Conservation (phyloP, 257 asterid species). For the Scutellaria minor region DNA sequence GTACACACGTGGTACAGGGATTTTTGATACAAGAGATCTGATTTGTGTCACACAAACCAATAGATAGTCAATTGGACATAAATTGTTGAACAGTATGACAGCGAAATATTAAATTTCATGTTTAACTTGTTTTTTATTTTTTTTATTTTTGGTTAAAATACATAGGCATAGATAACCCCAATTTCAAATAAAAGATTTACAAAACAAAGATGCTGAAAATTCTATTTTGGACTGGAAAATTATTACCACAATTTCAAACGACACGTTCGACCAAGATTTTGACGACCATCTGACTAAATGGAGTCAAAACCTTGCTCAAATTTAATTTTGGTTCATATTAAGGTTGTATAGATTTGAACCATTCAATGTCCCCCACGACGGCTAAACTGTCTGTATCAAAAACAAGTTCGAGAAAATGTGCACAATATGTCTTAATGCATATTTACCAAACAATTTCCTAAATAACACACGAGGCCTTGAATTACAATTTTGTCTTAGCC, state of each 20-base stretch:
- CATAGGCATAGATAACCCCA: too few species aligned
- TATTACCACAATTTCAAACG: not conserved
- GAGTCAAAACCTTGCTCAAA: constrained; percentile 9
- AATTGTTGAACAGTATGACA: too few species aligned
- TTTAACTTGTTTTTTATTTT: too few species aligned
- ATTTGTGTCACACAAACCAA: too few species aligned
- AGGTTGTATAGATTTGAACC: not conserved
- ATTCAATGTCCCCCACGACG: constrained; percentile 36
- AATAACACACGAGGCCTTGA: too few species aligned
- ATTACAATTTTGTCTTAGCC: not conserved
- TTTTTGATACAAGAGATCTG: too few species aligned
- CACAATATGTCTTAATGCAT: not conserved
- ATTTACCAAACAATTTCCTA: constrained; percentile 5
- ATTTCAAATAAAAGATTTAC: not conserved
- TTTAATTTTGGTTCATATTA: constrained; percentile 8
- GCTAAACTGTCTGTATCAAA: not conserved
- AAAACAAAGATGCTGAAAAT: not conserved
- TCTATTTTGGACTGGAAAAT: constrained; percentile 11
- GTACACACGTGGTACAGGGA: too few species aligned
- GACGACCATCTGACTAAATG: constrained; percentile 8
- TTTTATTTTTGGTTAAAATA: too few species aligned
- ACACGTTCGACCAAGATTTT: constrained; percentile 19
- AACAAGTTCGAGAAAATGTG: not conserved
- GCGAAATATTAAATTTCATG: too few species aligned
- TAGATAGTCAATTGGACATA: too few species aligned